Evolutionary conservation across 2,329 filamentous ascomycete species (phyloP), one percentile per base, ranked within the genome.

Genomic region (Colletotrichum sp.): DNA sequence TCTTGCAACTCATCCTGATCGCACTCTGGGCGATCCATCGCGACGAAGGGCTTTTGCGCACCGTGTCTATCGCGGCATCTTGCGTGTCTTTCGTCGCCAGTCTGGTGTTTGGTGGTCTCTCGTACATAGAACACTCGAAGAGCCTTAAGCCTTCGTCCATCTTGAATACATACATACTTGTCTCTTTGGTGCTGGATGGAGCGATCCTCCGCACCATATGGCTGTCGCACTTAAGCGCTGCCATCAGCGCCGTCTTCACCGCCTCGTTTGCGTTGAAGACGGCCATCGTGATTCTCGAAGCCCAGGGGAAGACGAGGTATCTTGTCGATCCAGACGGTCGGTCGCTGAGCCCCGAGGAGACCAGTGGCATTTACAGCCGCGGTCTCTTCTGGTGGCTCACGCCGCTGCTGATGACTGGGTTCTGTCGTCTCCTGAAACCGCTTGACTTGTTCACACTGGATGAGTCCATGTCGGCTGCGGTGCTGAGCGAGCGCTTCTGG

Each of bases 351-450:
- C 85, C 86, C 6, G 85, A 86, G 71, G 79, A 78, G 48, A 83
- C 83, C 32, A 84, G 84, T 73, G 85, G 86, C 16, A 67, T 84
- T 12, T 77, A 85, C n/a, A 85, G 79, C 60, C 78, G 83, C n/a
- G 82, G 80, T 36, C 63, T 85, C 8, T 85, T 85, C 64, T 83
- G 82, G 82, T 86, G 84, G 84, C 72, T 86, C 8, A 85, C 84
- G 32, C 38, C 69, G 6, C 75, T 86, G 24, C 79, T 86, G n/a
- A 48, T 77, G 2, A 68, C 72, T 12, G 84, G 83, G 78, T 87
- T 84, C 43, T 79, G 78, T 26, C 80, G 80, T 26, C 77, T 86
- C 58, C 78, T 87, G 18, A 80, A 76, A 58, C 82, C 83, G 8
- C 78, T 80, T 32, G 83, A 86, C 72, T 68, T 84, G 15, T 83